Evolutionary conservation across 768 basidiomycete species (phyloP).

Genomic region (Galerina sulciceps): DNA sequence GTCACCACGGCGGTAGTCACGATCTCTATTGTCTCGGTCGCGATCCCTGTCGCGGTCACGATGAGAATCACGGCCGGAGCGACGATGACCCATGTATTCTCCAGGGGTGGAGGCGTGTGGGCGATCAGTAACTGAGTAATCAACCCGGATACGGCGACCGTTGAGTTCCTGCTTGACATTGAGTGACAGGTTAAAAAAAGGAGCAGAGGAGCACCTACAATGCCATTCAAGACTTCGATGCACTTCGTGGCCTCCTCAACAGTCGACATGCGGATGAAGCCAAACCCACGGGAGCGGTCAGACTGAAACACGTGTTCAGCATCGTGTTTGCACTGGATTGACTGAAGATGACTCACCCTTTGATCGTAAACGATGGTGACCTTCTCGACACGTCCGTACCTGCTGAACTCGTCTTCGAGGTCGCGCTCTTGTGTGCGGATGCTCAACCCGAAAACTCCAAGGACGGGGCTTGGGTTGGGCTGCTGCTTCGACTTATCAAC

Average conservation of each 20-base stretch:
- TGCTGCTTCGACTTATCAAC: conserved; percentile 64
- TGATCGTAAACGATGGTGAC: conserved; percentile 98
- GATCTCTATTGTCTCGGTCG: conserved; percentile 40
- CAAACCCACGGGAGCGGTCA: conserved; percentile 96
- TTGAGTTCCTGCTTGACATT: conserved; percentile 76
- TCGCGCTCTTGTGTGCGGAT: conserved; percentile 94
- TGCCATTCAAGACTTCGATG: conserved; percentile 89
- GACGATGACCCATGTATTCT: conserved; percentile 95
- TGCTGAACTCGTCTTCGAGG: conserved; percentile 90
- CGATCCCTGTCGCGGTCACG: conserved; percentile 40
- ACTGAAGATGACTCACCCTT: conserved; percentile 63
- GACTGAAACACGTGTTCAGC: conserved; percentile 51
- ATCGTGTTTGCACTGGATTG: neutral
- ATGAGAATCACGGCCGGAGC: conserved; percentile 47
- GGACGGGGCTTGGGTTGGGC: conserved; percentile 84
- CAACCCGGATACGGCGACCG: conserved; percentile 94
- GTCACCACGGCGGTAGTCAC: conserved; percentile 37
- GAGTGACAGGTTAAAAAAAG: conserved; percentile 2
- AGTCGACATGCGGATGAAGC: conserved; percentile 92
- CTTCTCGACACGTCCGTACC: conserved; percentile 90
- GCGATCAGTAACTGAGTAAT: conserved; percentile 92
- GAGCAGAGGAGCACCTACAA: conserved; percentile 56
- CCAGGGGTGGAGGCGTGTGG: conserved; percentile 97
- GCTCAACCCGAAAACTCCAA: conserved; percentile 98
- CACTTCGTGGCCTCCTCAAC: conserved; percentile 89